Evolutionary conservation across 495 filamentous ascomycete genomes (phyloP), one percentile per base, ranked within the genome.

Genomic region (Daldinia childiae): DNA sequence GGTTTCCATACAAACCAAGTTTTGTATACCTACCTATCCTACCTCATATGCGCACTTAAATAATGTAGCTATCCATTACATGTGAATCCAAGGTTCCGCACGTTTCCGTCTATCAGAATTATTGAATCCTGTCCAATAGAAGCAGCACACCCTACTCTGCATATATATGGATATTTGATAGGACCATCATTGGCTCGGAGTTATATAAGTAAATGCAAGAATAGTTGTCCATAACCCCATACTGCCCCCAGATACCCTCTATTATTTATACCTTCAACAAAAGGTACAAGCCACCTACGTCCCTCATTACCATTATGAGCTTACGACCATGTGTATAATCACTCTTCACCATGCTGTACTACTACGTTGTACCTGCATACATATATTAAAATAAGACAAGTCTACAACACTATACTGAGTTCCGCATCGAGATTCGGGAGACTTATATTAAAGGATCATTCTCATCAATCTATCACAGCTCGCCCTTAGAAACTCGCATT

Each of bases 311-410:
- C 19, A 24, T 48, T 24, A 48, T 48, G 1, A 48, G 43, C 24
- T 24, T 48, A 24, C 43, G 2, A 48, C 43, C 43, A 45, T 45
- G 41, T 45, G 17, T 45, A 45, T 45, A 17, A 19, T 9, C 41
- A 17, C 41, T 24, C 19, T 48, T 36, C 34, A 9, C 43, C 43
- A 48, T 48, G 43, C 43, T 64, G 36, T 52, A 62, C 21, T 48
- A 14, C 51, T 27, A 55, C 19, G 27, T 64, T 15, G 50, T 58
- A 68, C 30, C 51, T 68, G 43, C 43, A 48, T 48, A 57, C 43
- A 48, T 24, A 57, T 21, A 60, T 60, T 60, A 36, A 64, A 59
- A 60, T 36, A 4, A 56, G 60, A 55, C 51, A 57, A 56, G 51
- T 57, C 26, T 60, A 48, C 17, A 24, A 24, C 43, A 48, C 3